Evolutionary conservation across 805 yeast genomes (phyloP).

Genomic region (Wickerhamiella australiensis): DNA sequence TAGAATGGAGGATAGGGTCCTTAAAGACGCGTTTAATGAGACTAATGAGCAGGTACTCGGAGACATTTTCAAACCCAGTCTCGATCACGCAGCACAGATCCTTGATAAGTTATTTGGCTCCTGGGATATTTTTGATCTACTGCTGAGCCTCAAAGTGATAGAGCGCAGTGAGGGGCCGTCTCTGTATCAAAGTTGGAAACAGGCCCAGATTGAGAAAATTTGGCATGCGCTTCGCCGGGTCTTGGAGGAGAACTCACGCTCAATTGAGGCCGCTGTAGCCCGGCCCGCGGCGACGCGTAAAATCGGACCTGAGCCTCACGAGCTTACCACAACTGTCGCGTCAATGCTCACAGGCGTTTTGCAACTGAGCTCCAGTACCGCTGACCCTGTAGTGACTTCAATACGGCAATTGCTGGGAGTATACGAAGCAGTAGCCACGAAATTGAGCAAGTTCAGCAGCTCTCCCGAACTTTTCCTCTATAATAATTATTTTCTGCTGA

Average conservation of each 20-base stretch:
- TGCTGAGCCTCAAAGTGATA: conserved; percentile 55
- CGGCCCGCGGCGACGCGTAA: conserved; percentile 23
- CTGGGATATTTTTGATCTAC: conserved; percentile 66
- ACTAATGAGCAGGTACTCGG: conserved; percentile 28
- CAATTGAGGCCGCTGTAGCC: conserved; percentile 43
- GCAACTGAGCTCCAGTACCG: conserved; percentile 35
- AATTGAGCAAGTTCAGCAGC: conserved; percentile 38
- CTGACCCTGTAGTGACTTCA: conserved; percentile 64
- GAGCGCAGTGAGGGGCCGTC: conserved; percentile 38
- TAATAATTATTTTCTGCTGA: conserved; percentile 54
- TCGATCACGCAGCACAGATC: conserved; percentile 38
- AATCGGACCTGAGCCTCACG: conserved; percentile 35
- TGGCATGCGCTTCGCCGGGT: conserved; percentile 82
- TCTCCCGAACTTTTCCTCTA: conserved; percentile 58
- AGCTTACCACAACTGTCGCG: conserved; percentile 69
- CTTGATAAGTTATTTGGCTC: conserved; percentile 32
- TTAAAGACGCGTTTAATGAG: conserved; percentile 17
- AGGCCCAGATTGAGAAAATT: conserved; percentile 48
- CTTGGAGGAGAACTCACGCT: conserved; percentile 66
- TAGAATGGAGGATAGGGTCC: conserved; percentile 13
- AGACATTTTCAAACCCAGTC: conserved; percentile 42
- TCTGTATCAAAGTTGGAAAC: conserved; percentile 55
- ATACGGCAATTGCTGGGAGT: conserved; percentile 61
- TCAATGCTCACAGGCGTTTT: conserved; percentile 59
- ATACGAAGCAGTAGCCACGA: conserved; percentile 67